These are phyloP conservation scores for Sphaerostilbella broomeana DNA, from an alignment of 2,329 filamentous ascomycete species.

Conservation along the genomic window DNA sequence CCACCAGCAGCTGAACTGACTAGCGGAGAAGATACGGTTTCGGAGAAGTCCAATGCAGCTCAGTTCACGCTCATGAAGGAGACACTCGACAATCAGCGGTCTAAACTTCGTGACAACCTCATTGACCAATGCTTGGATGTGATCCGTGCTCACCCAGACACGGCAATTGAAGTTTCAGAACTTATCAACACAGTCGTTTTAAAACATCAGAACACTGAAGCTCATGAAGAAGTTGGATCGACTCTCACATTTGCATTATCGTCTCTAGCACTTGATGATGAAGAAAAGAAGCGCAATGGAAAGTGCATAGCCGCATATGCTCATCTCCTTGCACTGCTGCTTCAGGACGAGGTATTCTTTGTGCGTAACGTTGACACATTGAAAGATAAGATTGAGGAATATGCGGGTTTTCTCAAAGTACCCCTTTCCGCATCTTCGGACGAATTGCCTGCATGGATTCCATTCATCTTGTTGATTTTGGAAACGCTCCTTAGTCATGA, in stretches of 20 bases:
- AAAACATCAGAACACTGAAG: conserved; percentile 48
- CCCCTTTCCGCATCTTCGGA: conserved; percentile 60
- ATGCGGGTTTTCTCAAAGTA: conserved; percentile 73
- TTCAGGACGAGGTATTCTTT: conserved; percentile 80
- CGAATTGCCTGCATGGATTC: conserved; percentile 85
- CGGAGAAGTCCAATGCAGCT: conserved; percentile 14
- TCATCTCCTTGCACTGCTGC: conserved; percentile 79
- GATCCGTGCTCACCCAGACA: conserved; percentile 76
- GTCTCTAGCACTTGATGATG: conserved; percentile 55
- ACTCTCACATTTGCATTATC: conserved; percentile 81
- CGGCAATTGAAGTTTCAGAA: conserved; percentile 86
- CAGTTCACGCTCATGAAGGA: conserved; percentile 49
- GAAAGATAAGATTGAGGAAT: conserved; percentile 66
- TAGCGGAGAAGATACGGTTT: conserved; percentile 12
- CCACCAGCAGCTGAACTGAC: conserved; percentile 10
- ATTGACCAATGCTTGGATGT: conserved; percentile 89
- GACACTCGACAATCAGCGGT: conserved; percentile 69
- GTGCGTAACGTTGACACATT: conserved; percentile 66
- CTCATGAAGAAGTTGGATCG: conserved; percentile 67
- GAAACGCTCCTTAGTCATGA: conserved; percentile 89
- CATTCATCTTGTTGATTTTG: conserved; percentile 80
- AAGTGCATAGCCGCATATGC: conserved; percentile 76
- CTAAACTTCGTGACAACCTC: conserved; percentile 64
- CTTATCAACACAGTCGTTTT: conserved; percentile 69
- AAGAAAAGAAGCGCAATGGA: conserved; percentile 57